A percentile compares a stretch with the other conserved stretches of the same genome.
Conservation (phyloP, 2,329 filamentous ascomycete genomes). For the Sporothrix sp. region DNA sequence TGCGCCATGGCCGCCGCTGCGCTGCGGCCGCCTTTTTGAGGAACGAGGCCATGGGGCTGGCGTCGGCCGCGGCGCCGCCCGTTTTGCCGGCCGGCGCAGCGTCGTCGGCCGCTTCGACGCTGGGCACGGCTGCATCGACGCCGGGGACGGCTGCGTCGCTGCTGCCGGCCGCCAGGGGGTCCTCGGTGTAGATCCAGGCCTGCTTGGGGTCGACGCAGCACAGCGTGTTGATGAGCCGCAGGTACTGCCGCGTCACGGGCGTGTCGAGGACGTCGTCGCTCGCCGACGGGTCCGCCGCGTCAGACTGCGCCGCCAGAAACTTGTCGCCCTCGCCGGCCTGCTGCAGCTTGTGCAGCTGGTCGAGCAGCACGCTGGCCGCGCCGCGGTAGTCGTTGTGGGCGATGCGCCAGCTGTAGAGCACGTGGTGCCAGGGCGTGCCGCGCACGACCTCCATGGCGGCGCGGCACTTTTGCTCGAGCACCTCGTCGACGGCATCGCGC, state of each 20-base stretch:
- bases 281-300: neutral
- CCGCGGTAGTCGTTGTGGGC: conserved; percentile 79
- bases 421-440: conserved; percentile 69
- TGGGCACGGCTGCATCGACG: neutral
- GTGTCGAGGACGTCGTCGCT: conserved; percentile 47
- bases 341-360: conserved; percentile 53
- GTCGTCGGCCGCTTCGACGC: conserved; percentile 32
- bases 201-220: conserved; percentile 76
- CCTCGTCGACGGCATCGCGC: conserved; percentile 66
- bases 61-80: no score
- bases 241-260: conserved; percentile 62
- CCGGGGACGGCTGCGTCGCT: neutral
- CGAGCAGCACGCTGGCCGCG: conserved; percentile 52
- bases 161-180: conserved; percentile 23
- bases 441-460: conserved; percentile 43
- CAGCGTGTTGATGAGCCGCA: conserved; percentile 88
- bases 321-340: conserved; percentile 49
- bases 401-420: conserved; percentile 86
- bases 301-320: conserved; percentile 24
- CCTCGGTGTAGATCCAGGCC: conserved; percentile 63
- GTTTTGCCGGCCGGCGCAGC: conserved; percentile 22
- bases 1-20: conserved; percentile 44
- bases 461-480: conserved; percentile 59
- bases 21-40: conserved; percentile 19
- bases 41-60: conserved; percentile 18